phyloP scores from a whole-genome alignment of 352 stramenopile genomes.

The Phytopythium helicoides region DNA sequence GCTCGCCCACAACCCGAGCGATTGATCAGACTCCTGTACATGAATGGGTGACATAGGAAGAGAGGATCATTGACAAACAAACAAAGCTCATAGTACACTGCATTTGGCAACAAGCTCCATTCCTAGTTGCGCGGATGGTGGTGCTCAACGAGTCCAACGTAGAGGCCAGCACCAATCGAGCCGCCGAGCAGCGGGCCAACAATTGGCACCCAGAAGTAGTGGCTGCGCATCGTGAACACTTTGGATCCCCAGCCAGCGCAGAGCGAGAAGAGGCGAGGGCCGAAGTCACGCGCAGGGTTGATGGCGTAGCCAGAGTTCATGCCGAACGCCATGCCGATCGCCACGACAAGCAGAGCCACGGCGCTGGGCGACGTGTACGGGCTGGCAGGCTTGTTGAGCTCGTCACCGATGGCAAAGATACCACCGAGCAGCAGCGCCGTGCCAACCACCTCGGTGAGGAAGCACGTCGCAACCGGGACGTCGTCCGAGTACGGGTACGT shows the following conservation, averaged over 20 bases:
- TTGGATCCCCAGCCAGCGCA: constrained; percentile 31
- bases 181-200: constrained; percentile 31
- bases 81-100: neutral
- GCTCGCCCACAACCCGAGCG: constrained; percentile 42
- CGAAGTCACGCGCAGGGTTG: constrained; percentile 54
- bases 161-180: constrained; percentile 20
- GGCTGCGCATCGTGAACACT: constrained; percentile 27
- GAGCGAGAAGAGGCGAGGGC: constrained; percentile 34
- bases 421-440: constrained; percentile 50
- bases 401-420: constrained; percentile 52
- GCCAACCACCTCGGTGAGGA: constrained; percentile 60
- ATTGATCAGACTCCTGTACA: constrained; percentile 6
- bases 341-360: constrained; percentile 45
- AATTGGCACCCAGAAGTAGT: constrained; percentile 60
- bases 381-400: constrained; percentile 49
- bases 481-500: constrained; percentile 45
- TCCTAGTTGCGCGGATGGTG: constrained; percentile 17
- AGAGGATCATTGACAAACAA: neutral
- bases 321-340: constrained; percentile 59
- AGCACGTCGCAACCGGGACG: constrained; percentile 42
- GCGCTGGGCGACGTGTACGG: constrained; percentile 35
- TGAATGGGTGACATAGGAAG: neutral
- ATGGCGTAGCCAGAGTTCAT: constrained; percentile 67
- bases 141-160: constrained; percentile 26
- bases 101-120: neutral